phyloP scores from a whole-genome alignment of 345 rosid genomes.

The Eutrema yunnanense region DNA sequence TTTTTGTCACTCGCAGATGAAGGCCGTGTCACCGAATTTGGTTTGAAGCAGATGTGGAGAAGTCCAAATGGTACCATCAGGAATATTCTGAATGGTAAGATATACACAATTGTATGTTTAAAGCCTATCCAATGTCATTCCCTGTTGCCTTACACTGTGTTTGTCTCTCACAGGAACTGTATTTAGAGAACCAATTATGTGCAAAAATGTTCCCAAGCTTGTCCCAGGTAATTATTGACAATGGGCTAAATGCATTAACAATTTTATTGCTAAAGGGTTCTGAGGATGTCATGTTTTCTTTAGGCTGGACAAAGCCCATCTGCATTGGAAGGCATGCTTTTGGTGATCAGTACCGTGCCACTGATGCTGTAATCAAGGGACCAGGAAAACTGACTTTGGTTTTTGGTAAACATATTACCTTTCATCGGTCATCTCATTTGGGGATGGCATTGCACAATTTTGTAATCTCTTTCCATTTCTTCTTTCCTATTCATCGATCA shows the following conservation, averaged over 20 bases:
- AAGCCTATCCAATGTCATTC: background rate
- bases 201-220: slow-evolving; percentile 86
- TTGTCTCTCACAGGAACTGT: slow-evolving; percentile 72
- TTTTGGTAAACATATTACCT: slow-evolving; percentile 46
- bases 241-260: background rate
- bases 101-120: background rate
- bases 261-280: background rate
- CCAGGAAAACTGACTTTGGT: slow-evolving; percentile 86
- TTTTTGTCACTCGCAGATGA: slow-evolving; percentile 50
- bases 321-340: slow-evolving; percentile 99
- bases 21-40: slow-evolving; percentile 81
- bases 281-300: slow-evolving; percentile 1
- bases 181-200: slow-evolving; percentile 92
- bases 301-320: slow-evolving; percentile 97
- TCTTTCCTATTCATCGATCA: background rate
- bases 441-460: background rate
- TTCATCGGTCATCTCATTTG: background rate
- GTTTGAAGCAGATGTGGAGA: slow-evolving; percentile 92
- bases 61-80: slow-evolving; percentile 97
- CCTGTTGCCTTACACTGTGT: background rate
- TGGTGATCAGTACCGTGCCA: slow-evolving; percentile 95
- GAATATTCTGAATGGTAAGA: slow-evolving; percentile 87
- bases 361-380: slow-evolving; percentile 88
- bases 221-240: slow-evolving; percentile 52
- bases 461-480: background rate